Conservation (phyloP, 148 eudicot genomes). For the Rhododendron ovatum region DNA sequence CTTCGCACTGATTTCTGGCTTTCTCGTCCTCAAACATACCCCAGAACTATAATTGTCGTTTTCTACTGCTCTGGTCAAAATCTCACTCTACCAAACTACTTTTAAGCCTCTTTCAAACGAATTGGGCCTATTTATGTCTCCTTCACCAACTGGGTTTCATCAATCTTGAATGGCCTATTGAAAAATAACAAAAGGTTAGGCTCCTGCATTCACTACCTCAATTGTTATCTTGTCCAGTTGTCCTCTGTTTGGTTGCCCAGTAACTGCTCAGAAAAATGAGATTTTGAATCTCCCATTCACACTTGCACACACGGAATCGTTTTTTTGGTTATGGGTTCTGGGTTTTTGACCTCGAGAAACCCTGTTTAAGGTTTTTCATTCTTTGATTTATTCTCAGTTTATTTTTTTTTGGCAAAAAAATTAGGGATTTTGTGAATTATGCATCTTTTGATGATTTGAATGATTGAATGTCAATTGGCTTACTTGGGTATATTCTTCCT, state of each 20-base stretch:
- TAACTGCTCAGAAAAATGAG: neutral
- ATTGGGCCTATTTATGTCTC: neutral
- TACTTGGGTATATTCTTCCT: constrained; percentile 17
- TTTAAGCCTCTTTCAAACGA: constrained; percentile 4
- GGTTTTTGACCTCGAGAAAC: neutral
- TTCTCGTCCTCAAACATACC: constrained; percentile 1
- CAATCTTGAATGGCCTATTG: neutral
- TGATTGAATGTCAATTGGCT: constrained; percentile 9
- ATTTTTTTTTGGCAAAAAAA: neutral
- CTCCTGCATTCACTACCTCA: neutral
- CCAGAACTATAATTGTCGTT: neutral
- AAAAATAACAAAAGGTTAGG: neutral
- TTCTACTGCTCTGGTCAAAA: constrained; percentile 2
- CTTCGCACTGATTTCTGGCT: neutral
- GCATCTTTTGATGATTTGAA: constrained; percentile 14
- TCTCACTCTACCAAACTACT: neutral
- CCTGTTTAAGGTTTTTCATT: neutral
- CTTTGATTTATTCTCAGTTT: neutral
- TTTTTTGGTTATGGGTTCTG: neutral
- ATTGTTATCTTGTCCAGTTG: neutral
- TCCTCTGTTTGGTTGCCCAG: neutral
- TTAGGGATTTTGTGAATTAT: constrained; percentile 9
- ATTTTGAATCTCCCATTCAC: constrained; percentile 2
- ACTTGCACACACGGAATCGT: neutral
- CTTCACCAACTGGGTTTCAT: constrained; percentile 15